Base-by-base conservation (phyloP, 768 basidiomycete genomes). In the Tricholoma flavovirens region DNA sequence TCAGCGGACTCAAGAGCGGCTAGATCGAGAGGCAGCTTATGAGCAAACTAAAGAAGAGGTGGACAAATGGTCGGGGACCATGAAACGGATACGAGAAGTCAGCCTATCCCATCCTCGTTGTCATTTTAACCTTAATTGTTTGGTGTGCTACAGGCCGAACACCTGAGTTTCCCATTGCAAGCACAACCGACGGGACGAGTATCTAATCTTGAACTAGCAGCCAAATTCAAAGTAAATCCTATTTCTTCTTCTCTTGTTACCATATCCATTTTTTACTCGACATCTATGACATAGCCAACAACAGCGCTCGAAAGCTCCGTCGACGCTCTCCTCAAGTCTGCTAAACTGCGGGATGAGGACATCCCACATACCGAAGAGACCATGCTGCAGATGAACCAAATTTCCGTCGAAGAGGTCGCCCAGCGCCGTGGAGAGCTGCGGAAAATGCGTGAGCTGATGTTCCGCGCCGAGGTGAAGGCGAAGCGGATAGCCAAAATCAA, bases 401-500 rank as follows among this genome's bases (percentile, higher is more conserved):
- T 96, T 15, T 84, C 83, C 5, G 79, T 90, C 1, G 93, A 96
- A 66, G 95, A 97, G 65, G 88, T 97, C 38, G 83, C 84, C 4
- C 80, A 84, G 5, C 86, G 94, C 0, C 84, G 92, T 1, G 81
- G 79, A 1, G 90, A 93, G 63, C 80, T 99, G 10, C 83, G 90
- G 33, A 83, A 84, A 66, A 91, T 92, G 83, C 87, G 96, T 17
- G 95, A 97, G 63, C 78, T 98, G 38, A 87, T 93, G 76, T 97
- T 96, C 73, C 85, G 95, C 4, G 93, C 93, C 0, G 96, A 98
- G 62, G 75, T 83, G 33, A 94, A 96, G 68, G 90, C 93, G 15
- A 89, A 89, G 66, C 83, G 95, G 15, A 77, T 96, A 15, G 83
- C 87, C 19, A 98, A 95, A 74, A 99, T 99, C 73, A 98, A 98